A percentile compares a stretch with the other conserved stretches of the same genome.
These are phyloP conservation scores for Trichoderma lentiforme DNA, from an alignment of 2,329 filamentous ascomycete species.

Conservation along the genomic window DNA sequence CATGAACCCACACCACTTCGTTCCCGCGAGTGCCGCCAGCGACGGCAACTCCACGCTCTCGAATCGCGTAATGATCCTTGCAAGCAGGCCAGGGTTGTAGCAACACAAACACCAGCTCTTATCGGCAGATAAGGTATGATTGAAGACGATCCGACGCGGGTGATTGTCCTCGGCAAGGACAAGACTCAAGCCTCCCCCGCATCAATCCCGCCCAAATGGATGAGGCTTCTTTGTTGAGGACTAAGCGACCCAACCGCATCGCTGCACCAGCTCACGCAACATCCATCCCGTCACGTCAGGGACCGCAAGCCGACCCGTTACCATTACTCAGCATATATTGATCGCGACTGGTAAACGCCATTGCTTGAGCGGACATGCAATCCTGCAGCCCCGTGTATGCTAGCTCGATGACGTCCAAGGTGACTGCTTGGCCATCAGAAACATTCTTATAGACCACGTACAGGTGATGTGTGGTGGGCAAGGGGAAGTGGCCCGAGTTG, in stretches of 20 bases:
- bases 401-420: neutral
- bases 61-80: slow-evolving; percentile 12
- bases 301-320: neutral
- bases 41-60: slow-evolving; percentile 2
- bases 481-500: neutral
- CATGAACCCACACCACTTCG: slow-evolving; percentile 1
- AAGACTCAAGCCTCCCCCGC: slow-evolving; percentile 18
- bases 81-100: slow-evolving; percentile 2
- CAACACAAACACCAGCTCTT: slow-evolving; percentile 8
- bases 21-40: slow-evolving; percentile 16
- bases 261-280: slow-evolving; percentile 3
- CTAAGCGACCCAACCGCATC: slow-evolving; percentile 18
- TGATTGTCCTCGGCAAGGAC: slow-evolving; percentile 15
- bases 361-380: neutral
- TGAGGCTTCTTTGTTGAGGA: slow-evolving; percentile 4
- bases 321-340: neutral
- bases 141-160: slow-evolving; percentile 15
- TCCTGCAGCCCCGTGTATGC: neutral
- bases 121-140: slow-evolving; percentile 19
- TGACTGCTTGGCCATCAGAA: neutral
- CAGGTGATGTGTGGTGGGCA: neutral
- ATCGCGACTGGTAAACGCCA: neutral
- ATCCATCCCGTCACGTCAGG: neutral
- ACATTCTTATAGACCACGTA: neutral
- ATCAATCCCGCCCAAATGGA: slow-evolving; percentile 14